Evolutionary conservation across 192 early-diverging fungal species (phyloP), one percentile per base, ranked within the genome.

Genomic region (Oehlia diaphana): DNA sequence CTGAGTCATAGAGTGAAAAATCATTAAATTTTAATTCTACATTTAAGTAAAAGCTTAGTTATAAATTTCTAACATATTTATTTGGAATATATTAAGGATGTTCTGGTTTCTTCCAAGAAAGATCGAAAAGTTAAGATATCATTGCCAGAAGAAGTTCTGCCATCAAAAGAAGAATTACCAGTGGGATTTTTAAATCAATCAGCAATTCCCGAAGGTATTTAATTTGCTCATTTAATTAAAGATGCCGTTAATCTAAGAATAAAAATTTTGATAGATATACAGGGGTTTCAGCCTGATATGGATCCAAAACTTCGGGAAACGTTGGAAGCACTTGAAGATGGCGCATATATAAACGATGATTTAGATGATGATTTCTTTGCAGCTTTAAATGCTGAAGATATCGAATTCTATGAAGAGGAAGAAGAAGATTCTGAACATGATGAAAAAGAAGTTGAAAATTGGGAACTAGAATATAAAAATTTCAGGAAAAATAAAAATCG

Each of bases 251-350:
- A 16, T 58, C 53, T 58, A 5, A 71, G 71, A 37, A 63, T 61
- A n/a, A n/a, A 31, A 53, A 13, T 61, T 8, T 61, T 62, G 42
- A 63, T 35, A 76, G 66, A 63, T 64, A 76, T 84, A 8, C 74
- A 86, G 9, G 90, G 91, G 7, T 81, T 91, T 33, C 90, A 93
- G 77, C 91, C 95, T 13, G 92, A 93, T 67, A 92, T 96, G 87
- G 94, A 95, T 78, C 90, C 89, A 44, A 87, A 90, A 61, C 83
- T 98, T 76, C 92, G 97, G 78, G 95, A 98, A 87, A 92, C 91
- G 0, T 81, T 99, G 69, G 95, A 97, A 79, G 96, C 97, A 5
- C 87, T 99, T 76, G 95, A 97, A n/a, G 95, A 97, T 79, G 95
- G 95, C 12, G 95, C 90, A 12, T 96, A 93, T 79, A 91, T 94